phyloP scores from a whole-genome alignment of 2,329 filamentous ascomycete genomes.

The Aureobasidium sp. region DNA sequence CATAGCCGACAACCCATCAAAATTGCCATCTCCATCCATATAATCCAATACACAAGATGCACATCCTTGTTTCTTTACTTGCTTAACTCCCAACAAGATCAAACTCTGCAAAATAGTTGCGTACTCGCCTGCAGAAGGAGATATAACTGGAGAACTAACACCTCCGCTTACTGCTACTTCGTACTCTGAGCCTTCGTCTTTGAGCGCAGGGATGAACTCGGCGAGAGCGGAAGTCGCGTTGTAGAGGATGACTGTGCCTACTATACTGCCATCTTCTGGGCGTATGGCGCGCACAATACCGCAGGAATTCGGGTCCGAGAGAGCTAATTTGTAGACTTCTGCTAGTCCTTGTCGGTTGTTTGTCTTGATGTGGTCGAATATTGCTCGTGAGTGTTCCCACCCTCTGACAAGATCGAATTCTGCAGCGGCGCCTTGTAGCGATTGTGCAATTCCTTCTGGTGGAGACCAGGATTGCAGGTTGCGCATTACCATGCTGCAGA shows the following conservation, averaged over 20 bases:
- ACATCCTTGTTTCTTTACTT: slow-evolving; percentile 72
- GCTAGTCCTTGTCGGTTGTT: slow-evolving; percentile 70
- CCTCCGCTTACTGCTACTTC: slow-evolving; percentile 49
- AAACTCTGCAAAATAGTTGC: slow-evolving; percentile 70
- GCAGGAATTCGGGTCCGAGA: slow-evolving; percentile 64
- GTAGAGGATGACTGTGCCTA: slow-evolving; percentile 76
- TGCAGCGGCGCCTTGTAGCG: slow-evolving; percentile 63
- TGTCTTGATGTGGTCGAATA: slow-evolving; percentile 67
- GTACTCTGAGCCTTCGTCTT: slow-evolving; percentile 34
- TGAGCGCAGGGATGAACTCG: slow-evolving; percentile 62
- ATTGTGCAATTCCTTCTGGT: slow-evolving; percentile 69
- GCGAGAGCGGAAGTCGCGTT: slow-evolving; percentile 61
- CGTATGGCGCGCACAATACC: slow-evolving; percentile 79
- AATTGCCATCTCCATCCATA: slow-evolving; percentile 64
- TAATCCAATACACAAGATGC: slow-evolving; percentile 70
- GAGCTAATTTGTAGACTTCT: slow-evolving; percentile 70
- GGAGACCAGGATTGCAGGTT: slow-evolving; percentile 67
- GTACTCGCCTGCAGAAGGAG: slow-evolving; percentile 59
- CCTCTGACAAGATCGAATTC: slow-evolving; percentile 81
- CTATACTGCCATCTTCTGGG: slow-evolving; percentile 56
- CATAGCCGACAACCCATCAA: slow-evolving; percentile 69
- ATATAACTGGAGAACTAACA: slow-evolving; percentile 73
- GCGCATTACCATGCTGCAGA: slow-evolving; percentile 66
- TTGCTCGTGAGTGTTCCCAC: slow-evolving; percentile 64
- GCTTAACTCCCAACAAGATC: slow-evolving; percentile 71